Base-by-base conservation (phyloP, 1,139 yeast genomes). In the Pichia sp. region DNA sequence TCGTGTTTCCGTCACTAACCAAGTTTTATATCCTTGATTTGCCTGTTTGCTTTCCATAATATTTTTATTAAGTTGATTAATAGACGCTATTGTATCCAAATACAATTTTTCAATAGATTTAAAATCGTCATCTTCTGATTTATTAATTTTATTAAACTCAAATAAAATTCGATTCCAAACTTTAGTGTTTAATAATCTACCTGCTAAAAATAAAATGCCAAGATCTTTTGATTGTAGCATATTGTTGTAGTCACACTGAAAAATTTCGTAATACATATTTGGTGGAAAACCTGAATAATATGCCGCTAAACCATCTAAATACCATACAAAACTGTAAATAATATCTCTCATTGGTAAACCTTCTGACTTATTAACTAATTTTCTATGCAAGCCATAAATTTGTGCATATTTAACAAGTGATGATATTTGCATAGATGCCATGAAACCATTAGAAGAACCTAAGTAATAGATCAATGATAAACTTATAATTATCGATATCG, bases 281-380 rank as follows among this genome's bases (percentile, higher is more conserved):
- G 59, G 58, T 3, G 60, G 56, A 7, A 57, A 43, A 3, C 61
- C 61, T 10, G 53, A 49, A 40, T 53, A 58, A 34, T 57, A 58
- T 5, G 60, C 52, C 1, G 52, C 39, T 10, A 58, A 37, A 2
- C 58, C 49, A 45, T 58, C 61, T 40, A 58, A 30, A 40, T 51
- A 55, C 47, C 54, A 50, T 25, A 58, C 53, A 47, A 55, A 56
- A 34, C 54, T 56, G 42, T 58, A 58, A 4, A 56, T 49, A 11
- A 55, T 31, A 40, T 53, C 53, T 39, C 58, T 47, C 38, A 53
- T 39, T 26, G 59, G 56, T 27, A 44, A 30, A 7, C 38, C 44
- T 5, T 40, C 39, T 8, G 49, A 38, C 18, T 45, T 27, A 2
- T 55, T 42, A 1, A 50, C 41, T 5, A 47, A 18, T 28, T 48